Evolutionary conservation across 306 rosid species (phyloP).

Genomic region (Hippophae rhamnoides): DNA sequence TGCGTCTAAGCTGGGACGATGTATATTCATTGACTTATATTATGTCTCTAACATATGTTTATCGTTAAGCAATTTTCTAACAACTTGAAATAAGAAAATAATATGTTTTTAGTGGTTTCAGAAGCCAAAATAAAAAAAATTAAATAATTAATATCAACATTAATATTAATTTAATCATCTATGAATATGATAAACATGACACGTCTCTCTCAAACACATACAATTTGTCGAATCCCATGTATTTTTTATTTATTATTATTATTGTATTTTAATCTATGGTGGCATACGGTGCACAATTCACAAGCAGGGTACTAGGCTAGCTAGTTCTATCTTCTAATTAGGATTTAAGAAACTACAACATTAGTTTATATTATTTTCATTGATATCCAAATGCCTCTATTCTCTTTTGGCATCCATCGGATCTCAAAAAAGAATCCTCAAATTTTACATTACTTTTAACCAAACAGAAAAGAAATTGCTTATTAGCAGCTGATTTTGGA

Average conservation of each 20-base stretch:
- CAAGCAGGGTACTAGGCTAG: no score
- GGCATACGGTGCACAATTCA: constrained; percentile 8
- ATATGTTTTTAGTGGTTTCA: constrained; percentile 17
- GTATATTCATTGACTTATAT: constrained; percentile 30
- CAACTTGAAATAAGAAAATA: constrained; percentile 6
- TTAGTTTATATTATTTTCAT: no score
- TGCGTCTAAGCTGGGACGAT: constrained; percentile 28
- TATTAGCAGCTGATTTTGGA: no score
- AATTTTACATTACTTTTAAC: background rate
- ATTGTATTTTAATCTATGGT: constrained; percentile 26
- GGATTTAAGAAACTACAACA: no score
- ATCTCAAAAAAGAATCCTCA: constrained; percentile 11
- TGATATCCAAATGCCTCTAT: constrained; percentile 9
- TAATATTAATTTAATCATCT: constrained; percentile 8
- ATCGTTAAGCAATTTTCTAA: no score
- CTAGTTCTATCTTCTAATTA: no score
- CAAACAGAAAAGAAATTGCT: no score
- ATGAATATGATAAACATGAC: constrained; percentile 3
- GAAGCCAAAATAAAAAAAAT: constrained; percentile 17
- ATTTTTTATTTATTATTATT: no score
- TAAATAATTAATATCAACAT: background rate
- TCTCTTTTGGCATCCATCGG: constrained; percentile 12
- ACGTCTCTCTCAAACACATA: constrained; percentile 2
- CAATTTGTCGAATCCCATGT: constrained; percentile 40
- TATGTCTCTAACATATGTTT: no score